Base-by-base conservation (phyloP, 805 yeast genomes). In the Lipomyces yamadae region DNA sequence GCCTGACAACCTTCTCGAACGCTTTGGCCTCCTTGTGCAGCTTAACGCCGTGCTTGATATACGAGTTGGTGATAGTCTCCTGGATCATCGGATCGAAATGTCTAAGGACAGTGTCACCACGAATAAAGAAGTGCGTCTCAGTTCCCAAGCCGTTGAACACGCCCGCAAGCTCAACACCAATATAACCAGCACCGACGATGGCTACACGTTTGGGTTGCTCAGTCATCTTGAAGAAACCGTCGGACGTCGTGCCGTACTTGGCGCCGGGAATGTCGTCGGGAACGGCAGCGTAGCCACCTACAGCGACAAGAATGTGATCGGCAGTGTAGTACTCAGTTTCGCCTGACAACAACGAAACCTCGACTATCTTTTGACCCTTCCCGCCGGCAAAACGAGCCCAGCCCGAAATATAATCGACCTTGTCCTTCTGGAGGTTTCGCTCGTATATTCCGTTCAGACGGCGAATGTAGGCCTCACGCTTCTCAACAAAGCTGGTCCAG, bases 181-280 rank as follows among this genome's bases (percentile, higher is more conserved):
- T 95, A 81, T 95, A 95, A 56, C 99, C 99, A 50, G 97, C 97
- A 73, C 99, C 99, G 11, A 95, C 97, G 68, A 95, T 84, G 1
- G 96, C 98, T 35, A 94, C 98, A 59, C 88, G 84, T 79, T 92
- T 88, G 61, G 99, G 99, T 80, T 93, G 98, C 59, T 80, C 75
- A 67, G 85, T 88, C 72, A 95, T 82, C 70, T 85, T 85, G 76
- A 95, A 95, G 78, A 95, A 95, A 0, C 97, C 97, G 77, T 95
- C 97, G 29, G 97, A 91, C 62, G 89, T 87, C 68, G 86, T 88
- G 66, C 97, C 98, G 66, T 83, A 82, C 75, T 92, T 95, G 60
- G 88, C 86, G 60, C 98, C 98, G 63, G 88, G 88, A 59, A 92
- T 86, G 33, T 81, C 77, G 2, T 82, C 81, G 42, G 98, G 97